A percentile compares a stretch with the other conserved stretches of the same genome.
Evolutionary conservation across 2,329 filamentous ascomycete species (phyloP).

Genomic region (Cladophialophora psammophila): DNA sequence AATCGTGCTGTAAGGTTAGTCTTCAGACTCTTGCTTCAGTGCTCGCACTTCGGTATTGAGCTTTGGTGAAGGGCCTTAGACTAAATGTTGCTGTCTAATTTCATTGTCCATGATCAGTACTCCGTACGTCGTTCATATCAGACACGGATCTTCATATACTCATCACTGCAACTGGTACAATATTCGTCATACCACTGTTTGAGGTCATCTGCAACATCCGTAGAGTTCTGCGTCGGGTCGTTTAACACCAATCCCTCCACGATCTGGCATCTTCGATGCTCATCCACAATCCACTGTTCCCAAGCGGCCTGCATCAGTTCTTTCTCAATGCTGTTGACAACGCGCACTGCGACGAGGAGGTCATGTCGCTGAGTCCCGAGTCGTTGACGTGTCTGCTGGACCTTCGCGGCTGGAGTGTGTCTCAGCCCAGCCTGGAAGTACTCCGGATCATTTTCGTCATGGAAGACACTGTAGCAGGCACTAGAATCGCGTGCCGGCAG

Average conservation of each 20-base stretch:
- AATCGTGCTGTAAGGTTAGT: neutral
- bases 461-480: slow-evolving; percentile 55
- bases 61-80: neutral
- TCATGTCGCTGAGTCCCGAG: slow-evolving; percentile 88
- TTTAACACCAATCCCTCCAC: slow-evolving; percentile 57
- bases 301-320: slow-evolving; percentile 88
- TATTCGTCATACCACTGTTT: slow-evolving; percentile 65
- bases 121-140: slow-evolving; percentile 11
- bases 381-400: slow-evolving; percentile 81
- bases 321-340: slow-evolving; percentile 86
- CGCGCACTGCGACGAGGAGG: slow-evolving; percentile 84
- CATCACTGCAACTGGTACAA: slow-evolving; percentile 64
- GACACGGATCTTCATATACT: slow-evolving; percentile 33
- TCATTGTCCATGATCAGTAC: slow-evolving; percentile 1
- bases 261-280: slow-evolving; percentile 77
- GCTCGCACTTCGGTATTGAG: no score
- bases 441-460: slow-evolving; percentile 49
- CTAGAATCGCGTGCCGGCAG: slow-evolving; percentile 32
- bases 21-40: neutral
- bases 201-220: slow-evolving; percentile 38
- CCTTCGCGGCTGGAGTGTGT: slow-evolving; percentile 49
- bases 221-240: slow-evolving; percentile 41
- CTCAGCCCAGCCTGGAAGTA: slow-evolving; percentile 42
- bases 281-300: slow-evolving; percentile 88
- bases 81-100: neutral